phyloP scores from a whole-genome alignment of 2,329 filamentous ascomycete species.

The Botrytis squamosa region DNA sequence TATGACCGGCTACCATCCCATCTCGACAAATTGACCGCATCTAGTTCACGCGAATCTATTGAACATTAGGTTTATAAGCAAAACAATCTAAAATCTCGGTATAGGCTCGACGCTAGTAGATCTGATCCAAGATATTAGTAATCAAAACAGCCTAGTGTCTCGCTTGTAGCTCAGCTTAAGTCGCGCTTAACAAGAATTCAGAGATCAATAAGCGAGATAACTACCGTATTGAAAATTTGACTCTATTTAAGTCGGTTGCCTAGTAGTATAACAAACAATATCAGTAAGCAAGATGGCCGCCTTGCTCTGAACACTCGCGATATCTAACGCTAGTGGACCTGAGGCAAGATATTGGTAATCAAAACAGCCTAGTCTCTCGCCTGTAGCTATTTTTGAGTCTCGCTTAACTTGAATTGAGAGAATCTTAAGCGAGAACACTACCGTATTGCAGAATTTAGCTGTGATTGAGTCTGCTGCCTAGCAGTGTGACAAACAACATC shows the following conservation, averaged over 20 bases:
- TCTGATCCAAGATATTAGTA: too few species aligned
- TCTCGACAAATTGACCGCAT: background rate
- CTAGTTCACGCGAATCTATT: background rate
- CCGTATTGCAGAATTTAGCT: background rate
- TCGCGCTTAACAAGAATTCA: background rate
- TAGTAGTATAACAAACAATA: background rate
- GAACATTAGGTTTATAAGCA: background rate
- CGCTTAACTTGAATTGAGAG: background rate
- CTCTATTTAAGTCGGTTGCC: background rate
- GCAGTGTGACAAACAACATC: background rate
- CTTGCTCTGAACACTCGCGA: background rate
- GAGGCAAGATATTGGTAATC: background rate
- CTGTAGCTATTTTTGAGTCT: background rate
- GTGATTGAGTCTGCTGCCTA: background rate
- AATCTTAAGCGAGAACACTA: background rate
- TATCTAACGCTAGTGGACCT: background rate
- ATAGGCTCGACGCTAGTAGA: background rate
- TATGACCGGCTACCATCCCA: background rate
- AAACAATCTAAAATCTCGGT: background rate
- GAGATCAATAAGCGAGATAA: background rate
- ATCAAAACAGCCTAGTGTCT: background rate
- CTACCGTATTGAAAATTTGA: background rate
- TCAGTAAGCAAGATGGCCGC: background rate
- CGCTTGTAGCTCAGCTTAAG: background rate
- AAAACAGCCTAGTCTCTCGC: background rate